phyloP scores from a whole-genome alignment of 768 basidiomycete genomes.

The Strobilomyces dryophilus region DNA sequence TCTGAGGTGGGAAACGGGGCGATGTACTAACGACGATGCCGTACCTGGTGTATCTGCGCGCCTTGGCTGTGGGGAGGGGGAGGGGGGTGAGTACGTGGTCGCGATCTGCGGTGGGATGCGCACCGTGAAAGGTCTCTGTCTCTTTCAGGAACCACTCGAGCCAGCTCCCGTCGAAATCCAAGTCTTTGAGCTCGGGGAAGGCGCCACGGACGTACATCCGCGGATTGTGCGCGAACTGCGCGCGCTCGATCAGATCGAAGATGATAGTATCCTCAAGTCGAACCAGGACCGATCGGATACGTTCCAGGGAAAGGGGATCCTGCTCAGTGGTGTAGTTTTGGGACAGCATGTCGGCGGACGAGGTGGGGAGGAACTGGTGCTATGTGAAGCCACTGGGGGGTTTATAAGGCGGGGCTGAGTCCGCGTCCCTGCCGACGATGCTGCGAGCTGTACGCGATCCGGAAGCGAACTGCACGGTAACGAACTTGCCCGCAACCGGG shows the following conservation, averaged over 20 bases:
- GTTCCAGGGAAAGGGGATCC: conserved; percentile 83
- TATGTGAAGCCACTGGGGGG: neutral
- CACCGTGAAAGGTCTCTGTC: conserved; percentile 93
- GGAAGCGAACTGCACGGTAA: neutral
- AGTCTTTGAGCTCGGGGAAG: conserved; percentile 70
- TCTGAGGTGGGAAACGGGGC: neutral
- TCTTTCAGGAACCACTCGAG: conserved; percentile 97
- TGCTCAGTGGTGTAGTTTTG: conserved; percentile 64
- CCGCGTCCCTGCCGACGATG: neutral
- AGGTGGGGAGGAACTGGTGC: neutral
- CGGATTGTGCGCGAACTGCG: conserved; percentile 93
- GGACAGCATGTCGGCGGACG: conserved; percentile 41
- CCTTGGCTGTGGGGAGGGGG: conserved; percentile 69
- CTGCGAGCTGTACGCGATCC: neutral
- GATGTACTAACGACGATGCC: conserved; percentile 1
- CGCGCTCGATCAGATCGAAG: conserved; percentile 94
- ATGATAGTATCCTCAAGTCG: conserved; percentile 99
- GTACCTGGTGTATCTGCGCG: conserved; percentile 90
- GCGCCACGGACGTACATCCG: conserved; percentile 79
- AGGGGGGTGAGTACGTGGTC: neutral
- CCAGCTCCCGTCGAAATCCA: conserved; percentile 85
- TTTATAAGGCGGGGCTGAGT: conserved; percentile 13
- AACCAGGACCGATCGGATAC: conserved; percentile 81
- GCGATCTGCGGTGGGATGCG: conserved; percentile 26
- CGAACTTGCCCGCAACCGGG: neutral